Evolutionary conservation across 495 filamentous ascomycete species (phyloP).

Genomic region (Penicillium canescens): DNA sequence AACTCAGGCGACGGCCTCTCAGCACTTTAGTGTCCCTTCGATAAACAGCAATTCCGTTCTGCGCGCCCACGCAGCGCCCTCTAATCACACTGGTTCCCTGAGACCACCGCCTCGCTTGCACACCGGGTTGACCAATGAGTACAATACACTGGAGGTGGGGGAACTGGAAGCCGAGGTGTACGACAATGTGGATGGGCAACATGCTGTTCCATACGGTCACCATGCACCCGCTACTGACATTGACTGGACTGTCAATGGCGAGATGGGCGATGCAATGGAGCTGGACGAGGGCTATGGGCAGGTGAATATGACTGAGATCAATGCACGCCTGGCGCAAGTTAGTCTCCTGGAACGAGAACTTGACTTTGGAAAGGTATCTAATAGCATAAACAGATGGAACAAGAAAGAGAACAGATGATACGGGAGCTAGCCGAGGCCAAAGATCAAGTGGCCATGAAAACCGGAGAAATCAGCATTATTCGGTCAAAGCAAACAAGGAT

Average conservation of each 20-base stretch:
- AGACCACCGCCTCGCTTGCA: constrained; percentile 35
- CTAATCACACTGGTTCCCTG: constrained; percentile 17
- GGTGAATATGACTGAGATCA: constrained; percentile 9
- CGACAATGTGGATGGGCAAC: constrained; percentile 39
- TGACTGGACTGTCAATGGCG: constrained; percentile 8
- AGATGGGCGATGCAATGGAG: constrained; percentile 25
- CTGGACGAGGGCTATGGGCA: constrained; percentile 34
- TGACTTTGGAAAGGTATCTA: constrained; percentile 24
- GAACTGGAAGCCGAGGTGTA: constrained; percentile 55
- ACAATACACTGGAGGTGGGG: constrained; percentile 56
- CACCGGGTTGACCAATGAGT: constrained; percentile 48
- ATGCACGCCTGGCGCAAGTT: constrained; percentile 37
- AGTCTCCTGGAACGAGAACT: not conserved
- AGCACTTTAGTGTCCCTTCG: constrained; percentile 4
- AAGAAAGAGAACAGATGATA: constrained; percentile 50
- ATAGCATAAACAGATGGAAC: constrained; percentile 47
- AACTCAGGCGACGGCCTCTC: constrained; percentile 41
- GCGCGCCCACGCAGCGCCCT: constrained; percentile 5
- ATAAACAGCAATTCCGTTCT: constrained; percentile 6
- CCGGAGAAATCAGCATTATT: constrained; percentile 68
- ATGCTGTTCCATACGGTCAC: constrained; percentile 22
- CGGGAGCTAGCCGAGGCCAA: constrained; percentile 51
- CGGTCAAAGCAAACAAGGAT: constrained; percentile 61
- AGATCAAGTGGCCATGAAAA: constrained; percentile 50
- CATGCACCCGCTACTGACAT: constrained; percentile 4